A percentile compares a stretch with the other conserved stretches of the same genome.
Evolutionary conservation across 306 rosid species (phyloP).

Genomic region (Hippophae tibetana): DNA sequence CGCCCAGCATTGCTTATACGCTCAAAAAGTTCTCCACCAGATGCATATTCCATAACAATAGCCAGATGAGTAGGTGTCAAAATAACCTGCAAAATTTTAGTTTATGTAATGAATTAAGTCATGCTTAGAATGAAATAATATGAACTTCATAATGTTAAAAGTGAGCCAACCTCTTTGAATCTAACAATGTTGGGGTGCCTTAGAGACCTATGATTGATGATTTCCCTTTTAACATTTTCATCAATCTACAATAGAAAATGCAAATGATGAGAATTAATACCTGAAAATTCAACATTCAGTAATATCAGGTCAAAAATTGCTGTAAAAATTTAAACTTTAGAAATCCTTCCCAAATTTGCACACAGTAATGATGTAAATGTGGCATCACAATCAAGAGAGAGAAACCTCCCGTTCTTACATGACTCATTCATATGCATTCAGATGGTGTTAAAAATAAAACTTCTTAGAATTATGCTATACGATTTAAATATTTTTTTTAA

Average conservation of each 20-base stretch:
- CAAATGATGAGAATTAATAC: constrained; percentile 11
- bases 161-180: constrained; percentile 70
- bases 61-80: constrained; percentile 94
- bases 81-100: constrained; percentile 39
- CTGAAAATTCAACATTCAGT: constrained; percentile 1
- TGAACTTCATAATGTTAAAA: background rate
- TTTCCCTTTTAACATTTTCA: constrained; percentile 86
- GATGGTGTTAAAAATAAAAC: no score
- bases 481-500: no score
- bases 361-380: no score
- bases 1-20: constrained; percentile 69
- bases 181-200: constrained; percentile 86
- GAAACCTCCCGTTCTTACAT: no score
- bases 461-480: no score
- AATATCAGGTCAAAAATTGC: background rate
- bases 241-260: constrained; percentile 54
- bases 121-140: background rate
- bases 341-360: no score
- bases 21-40: constrained; percentile 88
- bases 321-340: no score
- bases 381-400: no score
- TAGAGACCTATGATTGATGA: constrained; percentile 83
- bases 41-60: constrained; percentile 91
- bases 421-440: no score
- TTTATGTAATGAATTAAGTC: background rate